These are phyloP conservation scores for Skeletonema tropicum DNA, from an alignment of 108 stramenopile species.

Conservation along the genomic window DNA sequence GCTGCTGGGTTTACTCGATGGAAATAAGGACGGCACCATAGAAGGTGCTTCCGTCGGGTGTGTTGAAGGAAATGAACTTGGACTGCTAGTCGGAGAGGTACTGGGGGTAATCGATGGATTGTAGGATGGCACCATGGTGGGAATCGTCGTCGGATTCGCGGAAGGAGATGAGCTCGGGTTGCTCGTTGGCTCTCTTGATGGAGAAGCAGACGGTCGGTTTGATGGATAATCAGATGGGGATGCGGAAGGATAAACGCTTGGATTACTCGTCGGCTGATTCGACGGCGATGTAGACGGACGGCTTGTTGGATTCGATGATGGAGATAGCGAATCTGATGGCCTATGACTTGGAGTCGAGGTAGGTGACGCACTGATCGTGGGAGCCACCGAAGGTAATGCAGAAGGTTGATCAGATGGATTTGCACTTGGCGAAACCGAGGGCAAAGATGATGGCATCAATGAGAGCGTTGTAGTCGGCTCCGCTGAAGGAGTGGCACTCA, in stretches of 20 bases:
- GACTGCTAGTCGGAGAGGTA: no score
- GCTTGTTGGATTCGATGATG: background rate
- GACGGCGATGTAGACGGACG: background rate
- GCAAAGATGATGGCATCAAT: background rate
- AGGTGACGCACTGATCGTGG: background rate
- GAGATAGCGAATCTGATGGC: background rate
- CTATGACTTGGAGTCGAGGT: background rate
- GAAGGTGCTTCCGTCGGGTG: background rate
- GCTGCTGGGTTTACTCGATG: background rate
- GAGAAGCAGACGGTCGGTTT: background rate
- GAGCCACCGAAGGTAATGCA: background rate
- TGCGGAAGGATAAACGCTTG: background rate
- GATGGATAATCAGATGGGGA: background rate
- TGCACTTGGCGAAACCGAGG: background rate
- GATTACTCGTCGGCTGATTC: background rate
- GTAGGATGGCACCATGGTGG: no score
- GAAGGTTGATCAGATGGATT: background rate
- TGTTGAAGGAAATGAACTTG: background rate
- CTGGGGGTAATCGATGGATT: no score
- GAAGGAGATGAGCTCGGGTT: no score
- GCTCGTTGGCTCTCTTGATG: background rate
- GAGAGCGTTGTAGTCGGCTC: slow-evolving; percentile 1
- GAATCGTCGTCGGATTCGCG: no score
- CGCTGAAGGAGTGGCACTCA: background rate
- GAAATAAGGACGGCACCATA: background rate